Evolutionary conservation across 345 rosid species (phyloP).

Genomic region (Zanthoxylum bungeanum): DNA sequence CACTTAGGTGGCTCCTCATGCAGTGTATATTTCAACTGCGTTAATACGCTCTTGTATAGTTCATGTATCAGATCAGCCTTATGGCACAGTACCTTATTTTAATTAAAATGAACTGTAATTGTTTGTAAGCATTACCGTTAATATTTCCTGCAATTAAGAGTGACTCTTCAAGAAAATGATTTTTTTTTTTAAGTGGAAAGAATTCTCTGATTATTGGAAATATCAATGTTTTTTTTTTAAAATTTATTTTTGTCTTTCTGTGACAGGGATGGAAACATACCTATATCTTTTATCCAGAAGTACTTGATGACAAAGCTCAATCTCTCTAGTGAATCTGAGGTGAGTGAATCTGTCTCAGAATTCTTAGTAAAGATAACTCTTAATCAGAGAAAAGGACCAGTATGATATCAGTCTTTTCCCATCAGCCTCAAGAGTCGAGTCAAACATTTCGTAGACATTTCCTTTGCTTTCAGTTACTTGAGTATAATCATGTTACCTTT

Average conservation of each 20-base stretch:
- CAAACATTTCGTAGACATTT: not conserved
- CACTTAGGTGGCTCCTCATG: not conserved
- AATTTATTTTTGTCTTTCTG: conserved; percentile 6
- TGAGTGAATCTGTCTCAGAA: conserved; percentile 33
- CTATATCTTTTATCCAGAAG: conserved; percentile 80
- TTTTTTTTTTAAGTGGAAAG: not conserved
- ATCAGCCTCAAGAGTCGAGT: not conserved
- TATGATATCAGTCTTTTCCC: not conserved
- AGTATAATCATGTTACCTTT: not conserved
- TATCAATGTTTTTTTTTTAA: not conserved
- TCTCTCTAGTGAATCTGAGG: conserved; percentile 70
- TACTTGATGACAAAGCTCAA: conserved; percentile 75
- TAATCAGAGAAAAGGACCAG: conserved; percentile 13
- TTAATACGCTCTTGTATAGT: not conserved
- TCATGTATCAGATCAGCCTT: not conserved
- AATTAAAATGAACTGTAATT: not conserved
- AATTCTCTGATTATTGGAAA: conserved; percentile 1
- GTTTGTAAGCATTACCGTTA: not conserved
- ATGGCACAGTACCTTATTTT: not conserved
- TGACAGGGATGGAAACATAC: conserved; percentile 74
- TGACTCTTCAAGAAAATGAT: not conserved
- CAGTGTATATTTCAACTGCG: not conserved
- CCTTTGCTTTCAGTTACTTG: not conserved
- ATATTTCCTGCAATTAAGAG: not conserved
- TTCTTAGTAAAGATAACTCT: not conserved